Evolutionary conservation across 2,329 filamentous ascomycete genomes (phyloP).

Genomic region (Scytalidium sp.): DNA sequence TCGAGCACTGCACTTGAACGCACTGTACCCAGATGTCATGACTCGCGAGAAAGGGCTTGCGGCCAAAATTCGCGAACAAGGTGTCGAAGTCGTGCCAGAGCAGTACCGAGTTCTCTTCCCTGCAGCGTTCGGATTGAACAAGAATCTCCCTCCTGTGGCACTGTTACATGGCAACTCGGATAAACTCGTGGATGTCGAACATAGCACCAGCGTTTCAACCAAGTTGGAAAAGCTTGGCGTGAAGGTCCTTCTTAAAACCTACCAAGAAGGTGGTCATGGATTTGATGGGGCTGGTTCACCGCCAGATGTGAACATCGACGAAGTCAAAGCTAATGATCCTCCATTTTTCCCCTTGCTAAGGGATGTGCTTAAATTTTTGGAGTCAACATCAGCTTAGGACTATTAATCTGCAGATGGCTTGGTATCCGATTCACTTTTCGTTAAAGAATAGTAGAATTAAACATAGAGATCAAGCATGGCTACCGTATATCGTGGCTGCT

Average conservation of each 20-base stretch:
- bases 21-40: background rate
- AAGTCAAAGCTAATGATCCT: background rate
- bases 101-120: slow-evolving; percentile 1
- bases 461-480: no score
- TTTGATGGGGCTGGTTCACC: background rate
- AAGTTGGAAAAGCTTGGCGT: background rate
- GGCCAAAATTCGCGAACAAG: background rate
- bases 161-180: slow-evolving; percentile 11
- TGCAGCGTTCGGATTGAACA: slow-evolving; percentile 4
- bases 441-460: no score
- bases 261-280: background rate
- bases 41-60: background rate
- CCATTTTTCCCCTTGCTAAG: background rate
- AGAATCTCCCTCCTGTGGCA: slow-evolving; percentile 7
- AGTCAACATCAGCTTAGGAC: no score
- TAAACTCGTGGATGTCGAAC: slow-evolving; percentile 5
- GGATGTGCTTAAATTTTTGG: no score
- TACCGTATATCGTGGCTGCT: no score
- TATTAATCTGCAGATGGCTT: no score
- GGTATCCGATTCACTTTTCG: no score
- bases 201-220: background rate
- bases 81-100: background rate
- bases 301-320: background rate
- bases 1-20: background rate
- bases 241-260: background rate